Percentiles rank a stretch among this genome's conserved stretches.
phyloP scores from a whole-genome alignment of 495 filamentous ascomycete genomes.

The Xeromyces bisporus region DNA sequence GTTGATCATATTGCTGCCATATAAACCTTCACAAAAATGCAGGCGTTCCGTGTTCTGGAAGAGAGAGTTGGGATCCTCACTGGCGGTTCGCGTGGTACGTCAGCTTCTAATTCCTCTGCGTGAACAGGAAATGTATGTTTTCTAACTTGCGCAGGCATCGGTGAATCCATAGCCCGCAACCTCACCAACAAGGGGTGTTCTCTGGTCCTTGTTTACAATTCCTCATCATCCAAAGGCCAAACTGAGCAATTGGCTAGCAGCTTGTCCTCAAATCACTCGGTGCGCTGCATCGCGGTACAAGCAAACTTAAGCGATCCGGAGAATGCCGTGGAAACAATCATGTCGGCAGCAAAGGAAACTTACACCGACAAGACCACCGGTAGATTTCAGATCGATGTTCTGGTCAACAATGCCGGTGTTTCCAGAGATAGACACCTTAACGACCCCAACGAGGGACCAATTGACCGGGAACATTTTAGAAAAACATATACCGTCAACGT shows the following conservation, averaged over 20 bases:
- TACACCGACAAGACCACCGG: conserved; percentile 27
- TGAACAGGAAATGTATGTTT: background rate
- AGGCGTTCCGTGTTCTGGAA: conserved; percentile 22
- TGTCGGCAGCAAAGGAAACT: conserved; percentile 28
- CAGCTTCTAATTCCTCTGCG: conserved; percentile 1
- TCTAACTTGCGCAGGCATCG: conserved; percentile 45
- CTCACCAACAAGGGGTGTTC: conserved; percentile 57
- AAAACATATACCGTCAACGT: conserved; percentile 70
- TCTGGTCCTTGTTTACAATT: conserved; percentile 56
- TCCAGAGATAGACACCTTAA: conserved; percentile 42
- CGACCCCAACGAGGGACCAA: conserved; percentile 30
- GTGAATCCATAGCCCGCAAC: conserved; percentile 65
- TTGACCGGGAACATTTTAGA: conserved; percentile 42
- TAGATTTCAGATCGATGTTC: conserved; percentile 61
- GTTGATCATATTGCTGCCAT: too few species aligned
- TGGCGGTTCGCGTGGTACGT: conserved; percentile 55
- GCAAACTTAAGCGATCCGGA: conserved; percentile 37
- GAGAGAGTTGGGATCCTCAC: conserved; percentile 64
- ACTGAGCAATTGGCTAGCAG: conserved; percentile 28
- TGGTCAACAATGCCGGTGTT: conserved; percentile 79
- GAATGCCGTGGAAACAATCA: conserved; percentile 14
- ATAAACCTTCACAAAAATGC: too few species aligned
- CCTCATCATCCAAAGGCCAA: conserved; percentile 29
- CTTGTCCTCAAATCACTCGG: conserved; percentile 22
- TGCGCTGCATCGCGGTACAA: conserved; percentile 34